These are phyloP conservation scores for Ustilago nuda DNA, from an alignment of 1,284 basidiomycete species.

Conservation along the genomic window DNA sequence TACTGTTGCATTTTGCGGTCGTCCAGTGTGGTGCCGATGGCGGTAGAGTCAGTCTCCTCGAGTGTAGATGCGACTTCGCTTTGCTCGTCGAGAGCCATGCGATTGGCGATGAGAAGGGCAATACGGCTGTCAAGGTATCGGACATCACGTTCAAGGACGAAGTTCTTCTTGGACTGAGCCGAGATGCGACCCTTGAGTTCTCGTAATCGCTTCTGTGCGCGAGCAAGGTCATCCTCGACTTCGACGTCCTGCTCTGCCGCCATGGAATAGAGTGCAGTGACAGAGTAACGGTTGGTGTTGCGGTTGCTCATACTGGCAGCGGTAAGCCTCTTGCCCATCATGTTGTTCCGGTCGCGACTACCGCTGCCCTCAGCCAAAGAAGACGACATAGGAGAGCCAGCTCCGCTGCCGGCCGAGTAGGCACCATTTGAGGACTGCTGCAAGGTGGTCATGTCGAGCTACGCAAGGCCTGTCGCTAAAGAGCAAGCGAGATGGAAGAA, in stretches of 20 bases:
- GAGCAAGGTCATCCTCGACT: constrained; percentile 94
- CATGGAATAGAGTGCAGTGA: constrained; percentile 95
- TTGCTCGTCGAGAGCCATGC: constrained; percentile 95
- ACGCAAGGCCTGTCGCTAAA: neutral
- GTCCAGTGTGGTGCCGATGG: constrained; percentile 74
- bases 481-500: neutral
- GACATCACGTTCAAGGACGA: constrained; percentile 96
- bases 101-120: constrained; percentile 95
- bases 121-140: constrained; percentile 98
- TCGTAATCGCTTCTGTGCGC: constrained; percentile 93
- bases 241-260: constrained; percentile 98
- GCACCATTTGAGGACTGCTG: constrained; percentile 35
- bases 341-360: constrained; percentile 43
- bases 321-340: constrained; percentile 52
- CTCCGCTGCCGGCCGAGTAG: constrained; percentile 3
- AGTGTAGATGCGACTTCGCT: constrained; percentile 72
- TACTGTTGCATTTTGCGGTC: constrained; percentile 94
- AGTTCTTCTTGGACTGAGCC: constrained; percentile 98
- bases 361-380: constrained; percentile 40
- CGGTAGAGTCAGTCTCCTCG: constrained; percentile 85
- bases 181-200: constrained; percentile 98
- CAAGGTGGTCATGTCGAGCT: constrained; percentile 35
- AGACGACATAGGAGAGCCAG: constrained; percentile 16
- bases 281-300: constrained; percentile 95
- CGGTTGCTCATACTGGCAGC: constrained; percentile 69